Evolutionary conservation across 225 moss, liverwort and hornwort genomes (phyloP), one percentile per base, ranked within the genome.

Genomic region (Rhytidiadelphus loreus): DNA sequence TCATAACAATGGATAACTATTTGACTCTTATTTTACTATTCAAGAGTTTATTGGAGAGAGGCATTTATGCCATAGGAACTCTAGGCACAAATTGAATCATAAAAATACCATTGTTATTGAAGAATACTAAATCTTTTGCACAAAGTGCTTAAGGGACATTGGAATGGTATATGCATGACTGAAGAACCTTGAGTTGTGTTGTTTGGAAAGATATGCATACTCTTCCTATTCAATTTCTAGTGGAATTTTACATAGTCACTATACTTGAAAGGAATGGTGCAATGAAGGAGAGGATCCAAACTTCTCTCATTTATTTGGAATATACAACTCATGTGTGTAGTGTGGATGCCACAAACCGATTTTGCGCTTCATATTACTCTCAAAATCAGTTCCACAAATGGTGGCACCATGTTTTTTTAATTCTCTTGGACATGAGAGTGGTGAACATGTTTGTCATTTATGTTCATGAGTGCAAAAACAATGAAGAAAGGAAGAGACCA

Each of bases 1-100:
- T 50, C 11, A 11, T 50, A 50, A 50, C 48, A 50, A 50, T 50
- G 48, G 48, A 50, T 50, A 50, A 50, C 11, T 50, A 50, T 50
- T 50, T 50, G 3, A 50, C 48, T 50, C 11, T 11, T 50, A 50
- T 50, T 37, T 11, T 3, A 21, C 11, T 20, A 3, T 66, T 37
- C 21, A 37, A 66, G 66, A 66, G 21, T 37, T 66, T 37, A 66
- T 20, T 66, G 6, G 6, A 37, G 21, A 66, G 66, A 66, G 6
- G 37, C 6, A 37, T 66, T 20, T 66, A 37, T 37, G 11, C 20
- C 20, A 66, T 0, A 3, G 0, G 11, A 37, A 37, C 12, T 66
- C 1, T 66, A 37, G 3, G 3, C 1, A 2, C 37, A 3, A 37
- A 66, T 37, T 1, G 2, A 7, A 4, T n/a, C n/a, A n/a, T 37